Base-by-base conservation (phyloP, 164 flowering plant genomes). In the Nymphaea colorata region DNA sequence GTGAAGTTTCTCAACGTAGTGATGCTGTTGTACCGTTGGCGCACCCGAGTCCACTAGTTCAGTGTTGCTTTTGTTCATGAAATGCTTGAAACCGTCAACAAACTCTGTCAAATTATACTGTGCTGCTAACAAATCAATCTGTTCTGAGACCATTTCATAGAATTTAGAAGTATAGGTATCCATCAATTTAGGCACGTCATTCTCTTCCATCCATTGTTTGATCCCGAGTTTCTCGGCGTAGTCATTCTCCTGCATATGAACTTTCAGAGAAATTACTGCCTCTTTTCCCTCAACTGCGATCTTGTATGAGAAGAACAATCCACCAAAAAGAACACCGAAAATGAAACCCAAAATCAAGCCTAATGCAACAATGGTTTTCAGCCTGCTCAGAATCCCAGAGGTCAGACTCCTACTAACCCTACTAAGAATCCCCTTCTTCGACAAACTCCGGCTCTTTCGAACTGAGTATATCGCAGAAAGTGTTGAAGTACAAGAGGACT, bases 251-350 rank as follows among this genome's bases (percentile, higher is more conserved):
- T 95, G 86, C 42, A 95, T 82, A 72, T 92, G 99, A 0, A 83
- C 73, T 71, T 88, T 90, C 66, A 88, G 66, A 2, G 94, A 90
- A 69, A 87, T 78, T 41, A 95, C 92, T 0, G 97, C 96, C 62
- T 85, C 96, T 76, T 89, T 92, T 16, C 96, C 94, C 72, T 95
- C 99, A n/a, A 95, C 73, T 0, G 96, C 98, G 64, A 95, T 79
- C 76, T 92, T 92, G 66, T 92, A 95, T 0, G 97, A 86, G 78
- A 95, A 95, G 75, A 95, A 90, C 36, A 87, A 74, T 6, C 75
- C 70, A 6, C 94, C 96, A 10, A 77, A 74, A 67, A 89, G 75
- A 63, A 78, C 83, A 25, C 91, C 98, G 2, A 87, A 73, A 64
- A 87, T 86, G 92, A 95, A 85, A 5, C 74, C 83, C 42, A 85